A percentile compares a stretch with the other conserved stretches of the same genome.
These are phyloP conservation scores for Leersia perrieri DNA, from an alignment of 176 grass and related monocot species.

Conservation along the genomic window DNA sequence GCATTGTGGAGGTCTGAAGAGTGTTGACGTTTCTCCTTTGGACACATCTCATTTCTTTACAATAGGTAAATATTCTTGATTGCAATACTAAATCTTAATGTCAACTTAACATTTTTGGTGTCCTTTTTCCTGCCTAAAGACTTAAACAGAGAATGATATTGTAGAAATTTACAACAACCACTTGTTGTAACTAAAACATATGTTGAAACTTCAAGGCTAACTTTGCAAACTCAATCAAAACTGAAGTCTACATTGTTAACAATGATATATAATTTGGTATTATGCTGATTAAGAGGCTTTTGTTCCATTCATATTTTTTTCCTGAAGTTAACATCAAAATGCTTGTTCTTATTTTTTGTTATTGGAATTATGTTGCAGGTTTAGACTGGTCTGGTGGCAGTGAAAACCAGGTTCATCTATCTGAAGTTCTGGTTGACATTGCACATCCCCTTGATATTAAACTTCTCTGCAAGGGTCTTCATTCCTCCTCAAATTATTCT, in stretches of 20 bases:
- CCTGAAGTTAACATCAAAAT: not conserved
- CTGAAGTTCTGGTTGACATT: constrained; percentile 20
- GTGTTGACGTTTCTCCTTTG: not conserved
- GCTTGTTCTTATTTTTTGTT: not conserved
- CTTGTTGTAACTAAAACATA: not conserved
- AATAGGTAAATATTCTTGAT: constrained; percentile 12
- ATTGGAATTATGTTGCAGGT: constrained; percentile 1
- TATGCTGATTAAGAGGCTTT: not conserved
- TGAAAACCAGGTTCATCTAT: constrained; percentile 10
- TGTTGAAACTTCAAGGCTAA: too few species aligned
- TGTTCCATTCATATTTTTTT: not conserved
- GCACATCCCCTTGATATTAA: constrained; percentile 16
- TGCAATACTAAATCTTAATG: not conserved
- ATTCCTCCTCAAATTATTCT: not conserved
- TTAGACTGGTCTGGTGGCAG: not conserved
- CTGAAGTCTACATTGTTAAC: not conserved
- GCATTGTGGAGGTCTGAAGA: constrained; percentile 5
- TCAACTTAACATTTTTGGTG: too few species aligned
- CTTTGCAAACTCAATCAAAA: not conserved
- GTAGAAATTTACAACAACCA: not conserved
- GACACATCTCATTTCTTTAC: constrained; percentile 28
- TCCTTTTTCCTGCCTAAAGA: not conserved
- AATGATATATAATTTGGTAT: not conserved
- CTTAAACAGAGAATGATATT: not conserved
- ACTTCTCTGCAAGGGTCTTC: constrained; percentile 1